Evolutionary conservation across 2,329 filamentous ascomycete genomes (phyloP), one percentile per base, ranked within the genome.

Genomic region (Ophiostoma novo-ulmi): DNA sequence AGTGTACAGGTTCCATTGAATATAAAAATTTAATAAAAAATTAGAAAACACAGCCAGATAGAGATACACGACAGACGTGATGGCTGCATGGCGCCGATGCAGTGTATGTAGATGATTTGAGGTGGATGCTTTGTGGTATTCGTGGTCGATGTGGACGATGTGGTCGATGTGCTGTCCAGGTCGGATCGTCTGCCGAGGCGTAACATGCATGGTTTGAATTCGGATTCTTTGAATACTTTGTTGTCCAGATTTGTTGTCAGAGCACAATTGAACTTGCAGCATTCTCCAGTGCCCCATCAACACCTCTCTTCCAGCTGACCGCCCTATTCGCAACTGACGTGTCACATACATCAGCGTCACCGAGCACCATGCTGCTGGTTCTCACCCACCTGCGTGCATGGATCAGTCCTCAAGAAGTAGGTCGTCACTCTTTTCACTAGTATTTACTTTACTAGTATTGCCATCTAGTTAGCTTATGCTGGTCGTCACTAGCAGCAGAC

Each of bases 291-390:
- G 31, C 38, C 38, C 38, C 38, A 39, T 39, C 38, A 39, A 3
- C 31, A 31, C 31, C 31, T 31, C 31, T 31, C 31, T 11, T 48
- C 44, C 26, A 63, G n/a, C 52, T n/a, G 22, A 20, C 8, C 35
- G 58, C 63, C 26, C 44, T 36, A 48, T 26, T 26, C 6, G 6
- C 8, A 69, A 44, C 58, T 72, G 69, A 72, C 58, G 63, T 65
- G 66, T 72, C 71, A 72, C 65, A 64, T 61, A 52, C 36, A 52
- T 20, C 39, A 64, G 39, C 44, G 63, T 31, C 68, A 71, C 71
- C 68, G 66, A 61, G 66, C 71, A 38, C 71, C 71, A 20, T 69
- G 17, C 39, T 65, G 68, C 20, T 71, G 70, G 71, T 68, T 71
- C 26, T 63, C 22, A 52, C 68, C 55, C 13, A 36, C 61, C 14